Conservation (phyloP, 2,329 filamentous ascomycete species). For the Colletotrichum sp. region DNA sequence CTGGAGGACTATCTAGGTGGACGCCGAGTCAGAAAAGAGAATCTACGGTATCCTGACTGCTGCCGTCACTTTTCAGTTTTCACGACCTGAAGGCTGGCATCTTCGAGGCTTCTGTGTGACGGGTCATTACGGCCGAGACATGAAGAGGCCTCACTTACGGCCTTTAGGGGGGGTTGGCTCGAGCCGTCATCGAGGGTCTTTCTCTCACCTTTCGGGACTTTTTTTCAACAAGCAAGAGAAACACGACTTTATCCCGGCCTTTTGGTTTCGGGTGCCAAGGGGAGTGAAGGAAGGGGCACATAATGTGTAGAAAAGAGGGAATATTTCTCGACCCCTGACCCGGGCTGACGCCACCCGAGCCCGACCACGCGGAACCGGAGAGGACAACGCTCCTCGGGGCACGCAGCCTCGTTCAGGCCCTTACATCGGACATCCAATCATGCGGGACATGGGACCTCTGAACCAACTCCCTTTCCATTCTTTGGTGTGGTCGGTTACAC, state of each 20-base stretch:
- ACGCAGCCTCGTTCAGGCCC: neutral
- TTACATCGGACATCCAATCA: conserved; percentile 6
- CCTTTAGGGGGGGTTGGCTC: neutral
- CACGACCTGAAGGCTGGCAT: neutral
- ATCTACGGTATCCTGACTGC: neutral
- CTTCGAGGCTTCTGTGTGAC: neutral
- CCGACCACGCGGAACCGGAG: conserved; percentile 18
- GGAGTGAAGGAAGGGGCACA: neutral
- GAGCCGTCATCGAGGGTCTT: neutral
- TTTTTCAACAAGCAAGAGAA: neutral
- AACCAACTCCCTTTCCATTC: conserved; percentile 11
- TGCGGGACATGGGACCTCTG: neutral
- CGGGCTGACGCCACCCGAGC: conserved; percentile 7
- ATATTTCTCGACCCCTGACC: neutral
- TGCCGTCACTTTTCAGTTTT: neutral
- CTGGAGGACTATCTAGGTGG: neutral
- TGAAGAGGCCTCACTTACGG: neutral
- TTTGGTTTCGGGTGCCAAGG: neutral
- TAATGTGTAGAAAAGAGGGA: neutral
- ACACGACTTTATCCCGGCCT: neutral
- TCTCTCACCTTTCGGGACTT: neutral
- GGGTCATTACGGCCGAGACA: conserved; percentile 4
- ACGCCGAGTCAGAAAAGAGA: neutral
- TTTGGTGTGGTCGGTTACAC: neutral
- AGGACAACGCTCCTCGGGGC: neutral